A percentile compares a stretch with the other conserved stretches of the same genome.
phyloP scores from a whole-genome alignment of 2,329 filamentous ascomycete genomes.

The Tolypocladium nubicola region DNA sequence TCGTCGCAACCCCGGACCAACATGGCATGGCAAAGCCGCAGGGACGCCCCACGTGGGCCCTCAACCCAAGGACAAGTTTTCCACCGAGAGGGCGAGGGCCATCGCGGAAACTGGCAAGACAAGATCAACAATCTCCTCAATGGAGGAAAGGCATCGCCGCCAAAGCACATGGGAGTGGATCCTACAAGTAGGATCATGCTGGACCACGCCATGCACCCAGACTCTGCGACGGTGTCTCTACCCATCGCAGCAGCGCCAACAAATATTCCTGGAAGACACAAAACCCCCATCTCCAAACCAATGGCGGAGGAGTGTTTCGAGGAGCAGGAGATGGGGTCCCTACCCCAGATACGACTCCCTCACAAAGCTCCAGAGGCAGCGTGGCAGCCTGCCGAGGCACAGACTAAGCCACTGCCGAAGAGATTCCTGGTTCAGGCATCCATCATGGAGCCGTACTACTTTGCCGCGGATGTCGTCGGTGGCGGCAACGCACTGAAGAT shows the following conservation, averaged over 20 bases:
- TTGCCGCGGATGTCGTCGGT: slow-evolving; percentile 19
- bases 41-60: slow-evolving; percentile 15
- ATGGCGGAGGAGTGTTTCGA: slow-evolving; percentile 75
- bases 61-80: slow-evolving; percentile 10
- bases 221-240: slow-evolving; percentile 61
- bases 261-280: slow-evolving; percentile 25
- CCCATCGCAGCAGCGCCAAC: slow-evolving; percentile 23
- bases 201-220: slow-evolving; percentile 39
- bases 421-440: slow-evolving; percentile 33
- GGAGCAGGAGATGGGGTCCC: slow-evolving; percentile 68
- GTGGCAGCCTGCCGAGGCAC: slow-evolving; percentile 48
- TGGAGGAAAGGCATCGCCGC: slow-evolving; percentile 49
- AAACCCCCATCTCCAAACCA: slow-evolving; percentile 47
- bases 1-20: slow-evolving; percentile 13
- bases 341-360: slow-evolving; percentile 62
- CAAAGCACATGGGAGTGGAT: slow-evolving; percentile 51
- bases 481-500: slow-evolving; percentile 27
- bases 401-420: slow-evolving; percentile 42
- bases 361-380: slow-evolving; percentile 48
- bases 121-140: slow-evolving; percentile 72
- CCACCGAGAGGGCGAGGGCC: slow-evolving; percentile 21
- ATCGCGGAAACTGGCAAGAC: slow-evolving; percentile 59
- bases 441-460: slow-evolving; percentile 23
- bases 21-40: slow-evolving; percentile 26
- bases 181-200: slow-evolving; percentile 57